These are phyloP conservation scores for Penicillium sp. DNA, from an alignment of 2,329 filamentous ascomycete species.

Conservation along the genomic window DNA sequence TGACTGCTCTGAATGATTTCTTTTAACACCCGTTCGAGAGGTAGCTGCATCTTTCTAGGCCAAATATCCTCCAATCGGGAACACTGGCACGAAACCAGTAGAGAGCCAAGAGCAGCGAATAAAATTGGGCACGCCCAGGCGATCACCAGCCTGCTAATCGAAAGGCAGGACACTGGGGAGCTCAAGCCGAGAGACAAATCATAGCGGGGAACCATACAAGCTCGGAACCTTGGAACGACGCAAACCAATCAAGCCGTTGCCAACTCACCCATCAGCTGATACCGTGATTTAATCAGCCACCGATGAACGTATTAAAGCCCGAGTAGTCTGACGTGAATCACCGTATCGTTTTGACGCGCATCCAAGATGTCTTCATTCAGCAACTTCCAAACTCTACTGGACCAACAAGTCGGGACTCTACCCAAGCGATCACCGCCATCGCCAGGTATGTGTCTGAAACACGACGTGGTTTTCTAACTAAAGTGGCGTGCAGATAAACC, in stretches of 20 bases:
- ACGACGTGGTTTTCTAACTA: no score
- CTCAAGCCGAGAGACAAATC: neutral
- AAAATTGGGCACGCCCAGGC: neutral
- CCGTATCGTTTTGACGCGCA: neutral
- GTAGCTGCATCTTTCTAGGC: neutral
- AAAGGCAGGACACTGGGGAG: neutral
- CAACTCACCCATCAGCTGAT: constrained; percentile 2
- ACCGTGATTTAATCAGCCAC: neutral
- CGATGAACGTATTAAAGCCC: neutral
- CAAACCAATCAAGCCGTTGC: neutral
- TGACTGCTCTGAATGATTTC: neutral
- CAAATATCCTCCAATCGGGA: neutral
- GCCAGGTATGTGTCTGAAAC: neutral
- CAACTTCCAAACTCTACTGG: constrained; percentile 17
- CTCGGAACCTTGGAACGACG: neutral
- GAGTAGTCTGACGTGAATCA: neutral
- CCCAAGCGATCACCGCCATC: constrained; percentile 5
- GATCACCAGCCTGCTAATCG: neutral
- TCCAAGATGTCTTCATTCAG: constrained; percentile 12
- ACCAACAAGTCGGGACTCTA: constrained; percentile 17
- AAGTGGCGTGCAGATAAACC: constrained; percentile 2
- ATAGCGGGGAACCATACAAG: neutral
- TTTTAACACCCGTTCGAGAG: neutral
- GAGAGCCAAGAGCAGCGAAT: neutral
- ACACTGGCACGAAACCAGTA: neutral